Evolutionary conservation across 148 eudicot species (phyloP).

Genomic region (Amaranthus hypochondriacus): DNA sequence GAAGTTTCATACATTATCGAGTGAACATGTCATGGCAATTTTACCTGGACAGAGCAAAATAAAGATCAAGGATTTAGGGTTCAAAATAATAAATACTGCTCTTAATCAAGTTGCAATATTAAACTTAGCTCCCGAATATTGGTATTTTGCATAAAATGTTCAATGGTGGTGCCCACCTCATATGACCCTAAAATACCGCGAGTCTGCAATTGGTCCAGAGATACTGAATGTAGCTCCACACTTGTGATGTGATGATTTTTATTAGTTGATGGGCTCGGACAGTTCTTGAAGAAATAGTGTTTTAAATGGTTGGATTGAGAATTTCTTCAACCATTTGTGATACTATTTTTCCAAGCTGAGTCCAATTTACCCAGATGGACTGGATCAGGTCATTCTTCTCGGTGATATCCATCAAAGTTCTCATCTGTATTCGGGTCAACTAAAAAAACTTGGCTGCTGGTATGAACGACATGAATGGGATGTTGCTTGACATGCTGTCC

Average conservation of each 20-base stretch:
- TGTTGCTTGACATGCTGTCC: neutral
- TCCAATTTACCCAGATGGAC: constrained; percentile 23
- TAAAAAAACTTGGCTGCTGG: constrained; percentile 4
- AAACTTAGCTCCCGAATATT: neutral
- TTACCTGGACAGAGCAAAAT: constrained; percentile 8
- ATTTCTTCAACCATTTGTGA: constrained; percentile 35
- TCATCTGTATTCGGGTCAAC: constrained; percentile 8
- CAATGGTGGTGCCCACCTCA: constrained; percentile 1
- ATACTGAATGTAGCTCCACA: constrained; percentile 8
- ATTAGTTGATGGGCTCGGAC: constrained; percentile 30
- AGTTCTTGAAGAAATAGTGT: constrained; percentile 41
- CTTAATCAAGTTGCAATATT: neutral
- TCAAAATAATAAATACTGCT: constrained; percentile 9
- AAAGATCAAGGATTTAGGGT: neutral
- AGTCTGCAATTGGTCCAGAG: constrained; percentile 7
- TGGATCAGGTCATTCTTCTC: constrained; percentile 13
- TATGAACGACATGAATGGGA: too few species aligned
- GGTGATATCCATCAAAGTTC: constrained; percentile 16
- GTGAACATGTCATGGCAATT: neutral
- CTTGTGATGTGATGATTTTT: constrained; percentile 4
- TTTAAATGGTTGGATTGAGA: constrained; percentile 42
- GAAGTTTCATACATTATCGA: neutral
- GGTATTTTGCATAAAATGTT: neutral
- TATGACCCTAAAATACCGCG: constrained; percentile 2
- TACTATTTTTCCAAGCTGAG: constrained; percentile 40